Evolutionary conservation across 768 basidiomycete species (phyloP).

Genomic region (Rhodotorula taiwanensis): DNA sequence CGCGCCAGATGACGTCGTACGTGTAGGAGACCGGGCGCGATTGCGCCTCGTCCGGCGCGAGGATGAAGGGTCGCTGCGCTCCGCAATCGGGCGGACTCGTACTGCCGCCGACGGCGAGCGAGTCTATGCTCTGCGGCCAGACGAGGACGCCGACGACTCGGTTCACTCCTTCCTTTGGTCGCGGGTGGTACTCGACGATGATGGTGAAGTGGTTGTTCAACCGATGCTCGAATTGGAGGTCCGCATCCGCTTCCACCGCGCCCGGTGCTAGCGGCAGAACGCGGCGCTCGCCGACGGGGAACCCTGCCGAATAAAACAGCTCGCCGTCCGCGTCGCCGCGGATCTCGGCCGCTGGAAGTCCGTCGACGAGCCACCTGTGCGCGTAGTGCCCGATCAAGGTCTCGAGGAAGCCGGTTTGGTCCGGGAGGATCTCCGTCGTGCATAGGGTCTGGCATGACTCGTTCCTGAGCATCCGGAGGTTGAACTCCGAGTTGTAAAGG

Average conservation of each 20-base stretch:
- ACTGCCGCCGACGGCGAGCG: conserved; percentile 31
- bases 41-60: conserved; percentile 59
- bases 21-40: conserved; percentile 62
- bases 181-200: conserved; percentile 62
- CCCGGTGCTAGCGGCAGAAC: conserved; percentile 38
- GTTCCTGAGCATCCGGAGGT: conserved; percentile 56
- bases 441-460: conserved; percentile 74
- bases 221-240: conserved; percentile 50
- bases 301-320: conserved; percentile 69
- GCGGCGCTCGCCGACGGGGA: conserved; percentile 70
- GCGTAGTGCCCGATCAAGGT: conserved; percentile 84
- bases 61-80: conserved; percentile 46
- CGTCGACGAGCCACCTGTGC: conserved; percentile 89
- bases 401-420: conserved; percentile 83
- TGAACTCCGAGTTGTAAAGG: conserved; percentile 82
- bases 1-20: conserved; percentile 76
- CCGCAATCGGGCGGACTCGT: conserved; percentile 39
- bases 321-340: conserved; percentile 67
- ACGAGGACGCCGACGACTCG: conserved; percentile 88
- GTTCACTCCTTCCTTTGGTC: conserved; percentile 59
- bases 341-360: conserved; percentile 79
- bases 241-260: conserved; percentile 51
- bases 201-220: conserved; percentile 81
- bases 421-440: conserved; percentile 54
- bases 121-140: conserved; percentile 51